These are phyloP conservation scores for Phytophthora idaei DNA, from an alignment of 352 stramenopile genomes.

Conservation along the genomic window DNA sequence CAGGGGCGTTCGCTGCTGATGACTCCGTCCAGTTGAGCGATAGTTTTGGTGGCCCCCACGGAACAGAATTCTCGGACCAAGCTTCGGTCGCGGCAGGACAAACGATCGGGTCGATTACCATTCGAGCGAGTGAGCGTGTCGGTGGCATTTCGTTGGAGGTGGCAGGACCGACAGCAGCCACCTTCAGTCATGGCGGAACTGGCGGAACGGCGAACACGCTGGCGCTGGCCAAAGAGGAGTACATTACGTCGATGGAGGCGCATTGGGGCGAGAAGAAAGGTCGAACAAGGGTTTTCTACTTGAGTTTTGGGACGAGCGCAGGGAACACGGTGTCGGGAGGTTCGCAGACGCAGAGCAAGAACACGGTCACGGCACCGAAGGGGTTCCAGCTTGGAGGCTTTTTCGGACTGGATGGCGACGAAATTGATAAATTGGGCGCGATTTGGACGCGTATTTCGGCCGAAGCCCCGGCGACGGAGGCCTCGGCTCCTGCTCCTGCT, in stretches of 20 bases:
- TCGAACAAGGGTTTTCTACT: slow-evolving; percentile 28
- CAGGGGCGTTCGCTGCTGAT: slow-evolving; percentile 8
- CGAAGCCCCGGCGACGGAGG: slow-evolving; percentile 8
- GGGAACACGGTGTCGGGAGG: slow-evolving; percentile 23
- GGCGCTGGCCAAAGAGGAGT: slow-evolving; percentile 10
- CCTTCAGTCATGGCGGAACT: slow-evolving; percentile 34
- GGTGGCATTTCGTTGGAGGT: slow-evolving; percentile 31
- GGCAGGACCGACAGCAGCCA: slow-evolving; percentile 14
- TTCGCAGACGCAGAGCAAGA: slow-evolving; percentile 19
- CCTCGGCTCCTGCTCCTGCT: slow-evolving; percentile 1
- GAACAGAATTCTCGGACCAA: slow-evolving; percentile 31
- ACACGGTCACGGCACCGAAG: slow-evolving; percentile 25
- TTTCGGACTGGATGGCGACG: slow-evolving; percentile 24
- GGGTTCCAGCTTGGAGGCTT: slow-evolving; percentile 38
- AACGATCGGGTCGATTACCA: slow-evolving; percentile 24
- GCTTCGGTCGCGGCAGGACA: slow-evolving; percentile 14
- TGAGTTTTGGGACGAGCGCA: slow-evolving; percentile 27
- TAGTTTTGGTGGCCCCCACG: slow-evolving; percentile 27
- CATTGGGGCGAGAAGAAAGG: slow-evolving; percentile 28
- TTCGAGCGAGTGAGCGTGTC: slow-evolving; percentile 18
- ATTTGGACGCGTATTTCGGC: slow-evolving; percentile 32
- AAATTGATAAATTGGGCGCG: slow-evolving; percentile 29
- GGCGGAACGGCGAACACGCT: slow-evolving; percentile 14
- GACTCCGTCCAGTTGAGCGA: slow-evolving; percentile 26
- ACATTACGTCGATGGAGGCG: slow-evolving; percentile 35